phyloP scores from a whole-genome alignment of 2,329 filamentous ascomycete species.

The Fusarium equiseti region DNA sequence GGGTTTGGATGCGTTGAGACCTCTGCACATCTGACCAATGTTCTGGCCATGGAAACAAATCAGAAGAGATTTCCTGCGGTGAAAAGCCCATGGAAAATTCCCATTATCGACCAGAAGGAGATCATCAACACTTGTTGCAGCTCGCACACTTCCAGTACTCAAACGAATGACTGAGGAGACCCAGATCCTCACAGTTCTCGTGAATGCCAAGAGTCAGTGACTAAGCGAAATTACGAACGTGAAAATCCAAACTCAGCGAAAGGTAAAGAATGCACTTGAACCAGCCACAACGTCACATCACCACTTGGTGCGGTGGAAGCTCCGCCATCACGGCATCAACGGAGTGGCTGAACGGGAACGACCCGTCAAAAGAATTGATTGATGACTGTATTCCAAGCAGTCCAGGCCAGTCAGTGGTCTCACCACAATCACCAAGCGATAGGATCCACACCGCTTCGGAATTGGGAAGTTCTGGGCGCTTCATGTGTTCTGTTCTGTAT shows the following conservation, averaged over 20 bases:
- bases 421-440: not conserved
- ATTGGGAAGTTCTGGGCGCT: constrained; percentile 1
- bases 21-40: not conserved
- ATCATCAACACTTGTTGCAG: not conserved
- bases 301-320: constrained; percentile 8
- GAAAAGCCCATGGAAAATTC: not conserved
- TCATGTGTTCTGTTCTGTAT: not conserved
- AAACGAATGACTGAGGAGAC: not conserved
- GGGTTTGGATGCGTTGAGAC: not conserved
- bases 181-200: not conserved
- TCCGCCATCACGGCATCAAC: constrained; percentile 32
- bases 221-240: not conserved
- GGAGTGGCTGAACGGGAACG: constrained; percentile 36
- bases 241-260: not conserved
- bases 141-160: not conserved
- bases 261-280: constrained; percentile 12
- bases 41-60: not conserved
- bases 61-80: not conserved
- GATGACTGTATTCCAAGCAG: constrained; percentile 2
- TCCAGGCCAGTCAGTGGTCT: not conserved
- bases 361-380: constrained; percentile 8
- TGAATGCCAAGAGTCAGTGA: not conserved
- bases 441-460: constrained; percentile 33
- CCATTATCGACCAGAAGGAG: not conserved
- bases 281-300: constrained; percentile 33